Percentiles rank a stretch among this genome's conserved stretches.
phyloP scores from a whole-genome alignment of 1,284 basidiomycete genomes.

The Ceratobasidium theobromae region DNA sequence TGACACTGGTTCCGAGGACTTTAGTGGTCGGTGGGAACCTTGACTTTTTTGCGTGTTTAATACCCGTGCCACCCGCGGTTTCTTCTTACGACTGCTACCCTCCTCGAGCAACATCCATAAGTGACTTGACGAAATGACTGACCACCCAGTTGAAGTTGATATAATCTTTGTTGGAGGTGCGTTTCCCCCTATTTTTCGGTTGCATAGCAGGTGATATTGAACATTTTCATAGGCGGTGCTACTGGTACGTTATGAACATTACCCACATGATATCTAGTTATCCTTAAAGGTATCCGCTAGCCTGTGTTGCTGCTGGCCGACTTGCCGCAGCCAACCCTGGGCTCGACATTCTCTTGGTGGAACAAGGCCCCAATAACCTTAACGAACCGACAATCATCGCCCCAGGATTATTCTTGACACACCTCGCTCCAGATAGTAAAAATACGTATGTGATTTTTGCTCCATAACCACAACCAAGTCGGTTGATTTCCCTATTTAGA shows the following conservation, averaged over 20 bases:
- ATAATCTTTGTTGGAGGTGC: conserved; percentile 13
- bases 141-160: neutral
- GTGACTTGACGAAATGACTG: neutral
- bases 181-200: neutral
- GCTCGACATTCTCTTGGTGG: conserved; percentile 13
- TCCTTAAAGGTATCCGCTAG: neutral
- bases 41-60: no score
- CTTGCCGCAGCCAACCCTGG: conserved; percentile 19
- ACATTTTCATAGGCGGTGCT: neutral
- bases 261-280: no score
- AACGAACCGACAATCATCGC: conserved; percentile 1
- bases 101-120: neutral
- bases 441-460: neutral
- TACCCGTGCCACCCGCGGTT: no score
- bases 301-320: conserved; percentile 17
- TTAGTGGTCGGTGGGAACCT: no score
- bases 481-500: neutral
- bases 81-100: no score
- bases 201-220: neutral
- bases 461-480: no score
- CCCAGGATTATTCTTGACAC: neutral
- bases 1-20: no score
- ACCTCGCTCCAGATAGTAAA: conserved; percentile 7
- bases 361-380: conserved; percentile 22
- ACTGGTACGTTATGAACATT: neutral